A percentile compares a stretch with the other conserved stretches of the same genome.
phyloP scores from a whole-genome alignment of 805 yeast species.

The Nakazawaea siamensis region DNA sequence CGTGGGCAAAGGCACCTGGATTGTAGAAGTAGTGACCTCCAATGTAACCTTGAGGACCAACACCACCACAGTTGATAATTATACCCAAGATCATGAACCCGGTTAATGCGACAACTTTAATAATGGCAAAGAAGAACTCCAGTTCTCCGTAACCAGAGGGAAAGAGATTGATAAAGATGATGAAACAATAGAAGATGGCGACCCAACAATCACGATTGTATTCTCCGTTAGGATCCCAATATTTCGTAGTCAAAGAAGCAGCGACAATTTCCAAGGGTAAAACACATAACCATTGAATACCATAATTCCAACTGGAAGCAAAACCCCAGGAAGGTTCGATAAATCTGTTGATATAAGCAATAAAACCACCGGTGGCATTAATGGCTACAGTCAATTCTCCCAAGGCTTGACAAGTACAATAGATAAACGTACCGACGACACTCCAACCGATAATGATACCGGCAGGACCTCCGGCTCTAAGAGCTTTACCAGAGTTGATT shows the following conservation, averaged over 20 bases:
- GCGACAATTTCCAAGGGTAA: slow-evolving; percentile 55
- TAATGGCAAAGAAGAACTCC: slow-evolving; percentile 38
- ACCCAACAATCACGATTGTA: slow-evolving; percentile 53
- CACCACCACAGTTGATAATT: slow-evolving; percentile 43
- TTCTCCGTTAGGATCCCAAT: slow-evolving; percentile 33
- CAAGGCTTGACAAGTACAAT: slow-evolving; percentile 50
- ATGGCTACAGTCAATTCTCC: slow-evolving; percentile 54
- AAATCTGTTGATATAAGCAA: slow-evolving; percentile 40
- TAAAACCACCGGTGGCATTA: slow-evolving; percentile 43
- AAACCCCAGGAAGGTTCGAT: slow-evolving; percentile 50
- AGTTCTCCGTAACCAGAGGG: slow-evolving; percentile 52
- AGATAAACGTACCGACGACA: slow-evolving; percentile 48
- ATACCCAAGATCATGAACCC: slow-evolving; percentile 40
- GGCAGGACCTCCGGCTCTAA: slow-evolving; percentile 57
- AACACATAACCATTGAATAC: slow-evolving; percentile 46
- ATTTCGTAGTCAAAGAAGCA: slow-evolving; percentile 45
- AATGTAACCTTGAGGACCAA: slow-evolving; percentile 27
- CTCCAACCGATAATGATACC: slow-evolving; percentile 49
- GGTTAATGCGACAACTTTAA: slow-evolving; percentile 38
- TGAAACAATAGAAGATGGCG: slow-evolving; percentile 39
- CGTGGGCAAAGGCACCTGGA: slow-evolving; percentile 48
- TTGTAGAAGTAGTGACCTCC: slow-evolving; percentile 44
- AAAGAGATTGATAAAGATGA: slow-evolving; percentile 38
- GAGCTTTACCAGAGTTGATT: slow-evolving; percentile 55
- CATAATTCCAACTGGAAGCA: slow-evolving; percentile 43